phyloP scores from a whole-genome alignment of 164 flowering plant genomes.

The Berberis thunbergii region DNA sequence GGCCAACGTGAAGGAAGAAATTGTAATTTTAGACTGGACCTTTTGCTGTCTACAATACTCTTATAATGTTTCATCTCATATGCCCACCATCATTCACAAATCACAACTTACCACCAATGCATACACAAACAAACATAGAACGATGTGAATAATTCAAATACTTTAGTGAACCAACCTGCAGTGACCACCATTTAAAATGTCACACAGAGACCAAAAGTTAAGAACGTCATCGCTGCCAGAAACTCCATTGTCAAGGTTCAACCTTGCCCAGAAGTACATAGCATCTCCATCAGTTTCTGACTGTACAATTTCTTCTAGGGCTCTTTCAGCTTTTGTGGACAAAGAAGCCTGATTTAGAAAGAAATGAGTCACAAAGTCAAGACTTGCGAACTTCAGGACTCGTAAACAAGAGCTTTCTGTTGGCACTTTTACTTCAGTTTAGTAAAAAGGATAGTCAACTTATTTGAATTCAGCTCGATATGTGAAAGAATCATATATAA shows the following conservation, averaged over 20 bases:
- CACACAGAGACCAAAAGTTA: constrained; percentile 92
- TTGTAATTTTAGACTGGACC: no score
- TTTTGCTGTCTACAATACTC: no score
- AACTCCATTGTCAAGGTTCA: constrained; percentile 39
- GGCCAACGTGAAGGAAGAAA: no score
- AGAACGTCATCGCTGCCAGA: constrained; percentile 27
- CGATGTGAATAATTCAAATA: not conserved
- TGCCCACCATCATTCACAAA: no score
- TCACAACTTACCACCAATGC: no score
- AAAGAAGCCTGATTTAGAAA: constrained; percentile 51
- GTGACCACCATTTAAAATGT: constrained; percentile 73
- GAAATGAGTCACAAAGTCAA: constrained; percentile 2
- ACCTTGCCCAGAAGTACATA: constrained; percentile 71
- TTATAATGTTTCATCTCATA: no score
- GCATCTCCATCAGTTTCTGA: constrained; percentile 60
- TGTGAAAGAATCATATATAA: not conserved
- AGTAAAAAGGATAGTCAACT: no score
- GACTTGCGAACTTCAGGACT: constrained; percentile 3
- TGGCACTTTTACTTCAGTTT: not conserved
- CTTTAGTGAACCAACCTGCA: constrained; percentile 54
- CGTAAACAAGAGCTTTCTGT: not conserved
- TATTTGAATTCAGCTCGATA: no score
- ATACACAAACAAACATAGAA: not conserved
- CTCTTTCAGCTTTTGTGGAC: constrained; percentile 59
- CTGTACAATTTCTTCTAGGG: constrained; percentile 56